Conservation (phyloP, 495 filamentous ascomycete species). For the Aspergillus heteromorphus region DNA sequence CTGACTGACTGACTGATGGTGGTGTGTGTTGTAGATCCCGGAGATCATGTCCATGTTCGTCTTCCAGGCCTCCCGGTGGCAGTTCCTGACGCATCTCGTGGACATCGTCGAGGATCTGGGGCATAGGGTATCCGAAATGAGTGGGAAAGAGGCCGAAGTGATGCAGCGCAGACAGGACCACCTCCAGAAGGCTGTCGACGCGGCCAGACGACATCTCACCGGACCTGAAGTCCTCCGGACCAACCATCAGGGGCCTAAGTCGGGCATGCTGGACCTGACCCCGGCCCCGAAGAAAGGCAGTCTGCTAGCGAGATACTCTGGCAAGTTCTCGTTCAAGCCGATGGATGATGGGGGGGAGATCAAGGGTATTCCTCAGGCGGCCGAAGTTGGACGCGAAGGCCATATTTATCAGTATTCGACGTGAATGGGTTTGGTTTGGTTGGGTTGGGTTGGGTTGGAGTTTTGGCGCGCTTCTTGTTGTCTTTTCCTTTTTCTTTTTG, state of each 20-base stretch:
- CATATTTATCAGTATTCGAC: slow-evolving; percentile 36
- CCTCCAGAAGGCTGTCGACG: slow-evolving; percentile 33
- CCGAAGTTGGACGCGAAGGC: slow-evolving; percentile 38
- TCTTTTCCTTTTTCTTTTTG: too few relatives aligned
- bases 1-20: not conserved
- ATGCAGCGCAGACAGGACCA: slow-evolving; percentile 37
- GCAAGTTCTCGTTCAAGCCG: slow-evolving; percentile 19
- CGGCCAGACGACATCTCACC: slow-evolving; percentile 27
- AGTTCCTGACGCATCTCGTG: slow-evolving; percentile 65
- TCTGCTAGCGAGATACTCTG: slow-evolving; percentile 25
- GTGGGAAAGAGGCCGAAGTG: slow-evolving; percentile 25
- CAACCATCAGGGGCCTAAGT: slow-evolving; percentile 13
- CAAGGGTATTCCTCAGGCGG: slow-evolving; percentile 44
- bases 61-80: slow-evolving; percentile 80
- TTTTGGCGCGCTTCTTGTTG: not conserved
- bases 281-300: slow-evolving; percentile 23
- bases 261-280: slow-evolving; percentile 28
- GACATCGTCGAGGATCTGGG: slow-evolving; percentile 50
- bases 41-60: slow-evolving; percentile 81
- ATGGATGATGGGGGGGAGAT: slow-evolving; percentile 36
- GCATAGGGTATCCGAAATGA: slow-evolving; percentile 12
- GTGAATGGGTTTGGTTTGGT: not conserved
- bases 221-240: slow-evolving; percentile 32
- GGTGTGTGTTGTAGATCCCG: slow-evolving; percentile 51
- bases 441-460: not conserved